Evolutionary conservation across 768 basidiomycete species (phyloP).

Genomic region (Phanerochaete sordida): DNA sequence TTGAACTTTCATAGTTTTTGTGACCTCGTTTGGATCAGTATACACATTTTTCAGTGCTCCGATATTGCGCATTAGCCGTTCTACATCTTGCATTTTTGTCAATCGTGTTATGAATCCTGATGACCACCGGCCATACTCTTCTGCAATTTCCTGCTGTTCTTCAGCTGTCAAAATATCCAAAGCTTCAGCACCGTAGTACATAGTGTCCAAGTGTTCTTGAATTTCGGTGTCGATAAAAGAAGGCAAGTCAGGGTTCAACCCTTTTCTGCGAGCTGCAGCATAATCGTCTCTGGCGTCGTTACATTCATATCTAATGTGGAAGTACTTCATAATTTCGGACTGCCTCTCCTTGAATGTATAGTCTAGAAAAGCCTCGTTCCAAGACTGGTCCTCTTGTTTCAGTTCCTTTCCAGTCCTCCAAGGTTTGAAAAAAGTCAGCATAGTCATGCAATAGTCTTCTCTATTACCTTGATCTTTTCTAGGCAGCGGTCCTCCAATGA

Average conservation of each 20-base stretch:
- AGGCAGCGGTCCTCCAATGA: conserved; percentile 27
- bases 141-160: neutral
- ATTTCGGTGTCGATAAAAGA: neutral
- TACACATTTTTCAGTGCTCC: neutral
- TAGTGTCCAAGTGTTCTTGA: neutral
- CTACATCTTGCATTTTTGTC: neutral
- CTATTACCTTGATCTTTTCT: conserved; percentile 21
- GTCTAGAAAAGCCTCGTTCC: neutral
- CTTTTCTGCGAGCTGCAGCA: conserved; percentile 15
- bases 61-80: neutral
- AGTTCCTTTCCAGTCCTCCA: neutral
- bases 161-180: neutral
- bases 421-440: conserved; percentile 20
- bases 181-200: neutral
- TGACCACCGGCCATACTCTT: neutral
- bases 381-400: neutral
- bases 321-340: conserved; percentile 7
- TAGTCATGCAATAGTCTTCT: conserved; percentile 11
- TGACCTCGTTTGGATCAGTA: neutral
- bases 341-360: conserved; percentile 14
- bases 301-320: conserved; percentile 34
- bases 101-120: neutral
- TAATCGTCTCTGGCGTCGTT: conserved; percentile 33
- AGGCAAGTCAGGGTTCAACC: neutral
- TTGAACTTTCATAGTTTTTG: neutral